phyloP scores from a whole-genome alignment of 352 stramenopile genomes.

The Achlya hypogyna region DNA sequence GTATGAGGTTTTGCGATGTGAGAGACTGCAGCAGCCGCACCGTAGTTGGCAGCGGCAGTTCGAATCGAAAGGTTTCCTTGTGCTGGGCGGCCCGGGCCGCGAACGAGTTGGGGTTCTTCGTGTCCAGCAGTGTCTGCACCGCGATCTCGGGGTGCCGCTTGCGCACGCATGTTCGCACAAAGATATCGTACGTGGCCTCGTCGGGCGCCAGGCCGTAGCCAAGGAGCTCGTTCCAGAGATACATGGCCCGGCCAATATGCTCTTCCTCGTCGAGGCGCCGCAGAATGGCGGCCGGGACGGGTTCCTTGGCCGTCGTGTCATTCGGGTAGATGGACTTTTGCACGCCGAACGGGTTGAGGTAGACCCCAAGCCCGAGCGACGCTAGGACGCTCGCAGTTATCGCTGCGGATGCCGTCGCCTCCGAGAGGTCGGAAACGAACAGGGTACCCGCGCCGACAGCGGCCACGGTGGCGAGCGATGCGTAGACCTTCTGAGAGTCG shows the following conservation, averaged over 20 bases:
- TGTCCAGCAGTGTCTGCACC: conserved; percentile 56
- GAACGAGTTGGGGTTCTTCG: conserved; percentile 28
- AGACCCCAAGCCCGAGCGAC: conserved; percentile 72
- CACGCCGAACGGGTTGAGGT: conserved; percentile 78
- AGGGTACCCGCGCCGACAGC: conserved; percentile 44
- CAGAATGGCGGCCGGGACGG: conserved; percentile 75
- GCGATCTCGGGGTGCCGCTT: conserved; percentile 77
- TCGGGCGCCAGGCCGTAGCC: conserved; percentile 59
- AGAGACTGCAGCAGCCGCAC: conserved; percentile 63
- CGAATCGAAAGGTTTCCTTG: conserved; percentile 43
- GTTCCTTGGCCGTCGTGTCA: conserved; percentile 36
- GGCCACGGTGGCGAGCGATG: conserved; percentile 44
- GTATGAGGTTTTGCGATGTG: conserved; percentile 44
- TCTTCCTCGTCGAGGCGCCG: conserved; percentile 75
- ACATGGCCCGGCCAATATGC: conserved; percentile 73
- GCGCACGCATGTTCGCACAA: conserved; percentile 72
- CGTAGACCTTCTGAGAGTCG: conserved; percentile 60
- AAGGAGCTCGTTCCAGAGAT: conserved; percentile 79
- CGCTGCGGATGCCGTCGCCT: conserved; percentile 61
- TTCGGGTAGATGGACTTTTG: conserved; percentile 74
- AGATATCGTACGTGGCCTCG: conserved; percentile 61
- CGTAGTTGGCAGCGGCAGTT: conserved; percentile 51
- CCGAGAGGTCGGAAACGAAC: conserved; percentile 63
- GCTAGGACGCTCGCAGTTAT: conserved; percentile 66
- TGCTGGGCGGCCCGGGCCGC: conserved; percentile 31